Evolutionary conservation across 129 eudicot species (phyloP).

Genomic region (Lactuca saligna): DNA sequence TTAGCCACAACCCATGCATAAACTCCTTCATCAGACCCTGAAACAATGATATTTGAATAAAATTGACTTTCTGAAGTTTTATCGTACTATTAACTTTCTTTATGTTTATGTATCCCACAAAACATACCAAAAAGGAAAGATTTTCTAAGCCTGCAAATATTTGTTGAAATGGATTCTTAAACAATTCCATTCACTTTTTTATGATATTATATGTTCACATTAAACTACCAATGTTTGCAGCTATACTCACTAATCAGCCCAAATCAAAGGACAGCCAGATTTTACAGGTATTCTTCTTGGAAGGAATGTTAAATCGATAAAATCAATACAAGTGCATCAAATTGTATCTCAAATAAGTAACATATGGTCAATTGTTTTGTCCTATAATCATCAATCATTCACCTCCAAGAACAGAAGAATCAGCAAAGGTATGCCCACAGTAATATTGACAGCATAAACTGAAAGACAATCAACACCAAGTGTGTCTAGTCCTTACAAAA

Average conservation of each 20-base stretch:
- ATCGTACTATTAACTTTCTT: slow-evolving; percentile 5
- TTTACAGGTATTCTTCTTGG: neutral
- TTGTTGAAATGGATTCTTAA: neutral
- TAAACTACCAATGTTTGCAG: too few species aligned
- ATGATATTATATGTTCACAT: too few species aligned
- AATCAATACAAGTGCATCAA: neutral
- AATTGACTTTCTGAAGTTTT: slow-evolving; percentile 1
- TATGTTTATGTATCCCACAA: slow-evolving; percentile 10
- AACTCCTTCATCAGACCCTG: slow-evolving; percentile 95
- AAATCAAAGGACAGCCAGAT: neutral
- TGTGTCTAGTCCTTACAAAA: neutral
- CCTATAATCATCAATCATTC: slow-evolving; percentile 10
- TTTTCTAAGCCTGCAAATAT: slow-evolving; percentile 13
- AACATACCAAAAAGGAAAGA: slow-evolving; percentile 1
- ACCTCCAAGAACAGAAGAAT: slow-evolving; percentile 1
- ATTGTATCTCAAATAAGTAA: neutral
- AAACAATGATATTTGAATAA: neutral
- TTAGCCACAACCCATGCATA: slow-evolving; percentile 99
- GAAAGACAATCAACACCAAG: neutral
- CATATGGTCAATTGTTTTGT: neutral
- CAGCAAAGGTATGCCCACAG: neutral
- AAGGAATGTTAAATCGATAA: neutral
- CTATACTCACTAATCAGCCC: neutral
- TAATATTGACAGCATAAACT: neutral
- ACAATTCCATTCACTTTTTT: neutral